A percentile compares a stretch with the other conserved stretches of the same genome.
These are phyloP conservation scores for Didymella glomerata DNA, from an alignment of 2,329 filamentous ascomycete genomes.

Conservation along the genomic window DNA sequence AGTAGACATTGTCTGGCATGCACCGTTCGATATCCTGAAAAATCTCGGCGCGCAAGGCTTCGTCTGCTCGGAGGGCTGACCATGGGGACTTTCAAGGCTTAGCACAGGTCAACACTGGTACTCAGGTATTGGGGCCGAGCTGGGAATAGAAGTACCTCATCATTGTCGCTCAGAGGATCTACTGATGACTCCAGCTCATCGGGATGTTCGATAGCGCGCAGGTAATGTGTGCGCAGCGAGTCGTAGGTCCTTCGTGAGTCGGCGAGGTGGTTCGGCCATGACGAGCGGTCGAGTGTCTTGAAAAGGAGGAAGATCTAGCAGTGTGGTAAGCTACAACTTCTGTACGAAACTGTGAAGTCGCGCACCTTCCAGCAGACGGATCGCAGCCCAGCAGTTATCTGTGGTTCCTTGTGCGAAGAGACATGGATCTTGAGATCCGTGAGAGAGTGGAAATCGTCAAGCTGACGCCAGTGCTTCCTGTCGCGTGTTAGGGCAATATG, in stretches of 20 bases:
- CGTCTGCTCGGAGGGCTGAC: conserved; percentile 85
- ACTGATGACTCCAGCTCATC: conserved; percentile 77
- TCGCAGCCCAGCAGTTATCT: conserved; percentile 70
- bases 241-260: conserved; percentile 78
- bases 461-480: conserved; percentile 49
- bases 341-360: neutral
- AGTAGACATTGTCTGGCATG: conserved; percentile 89
- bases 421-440: conserved; percentile 51
- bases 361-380: conserved; percentile 91
- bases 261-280: conserved; percentile 73
- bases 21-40: conserved; percentile 91
- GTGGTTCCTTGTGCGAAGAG: conserved; percentile 47
- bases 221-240: conserved; percentile 74
- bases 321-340: conserved; percentile 12
- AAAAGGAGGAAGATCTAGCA: conserved; percentile 81
- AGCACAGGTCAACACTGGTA: conserved; percentile 55
- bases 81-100: conserved; percentile 79
- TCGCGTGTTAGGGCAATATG: conserved; percentile 24
- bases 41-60: conserved; percentile 85
- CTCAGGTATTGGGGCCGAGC: conserved; percentile 27
- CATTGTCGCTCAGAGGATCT: conserved; percentile 88
- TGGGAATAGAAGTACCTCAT: conserved; percentile 60
- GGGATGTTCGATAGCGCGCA: conserved; percentile 84
- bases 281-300: conserved; percentile 67
- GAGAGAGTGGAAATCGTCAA: conserved; percentile 49